phyloP scores from a whole-genome alignment of 2,329 filamentous ascomycete genomes.

The Hawksworthiomyces lignivorus region DNA sequence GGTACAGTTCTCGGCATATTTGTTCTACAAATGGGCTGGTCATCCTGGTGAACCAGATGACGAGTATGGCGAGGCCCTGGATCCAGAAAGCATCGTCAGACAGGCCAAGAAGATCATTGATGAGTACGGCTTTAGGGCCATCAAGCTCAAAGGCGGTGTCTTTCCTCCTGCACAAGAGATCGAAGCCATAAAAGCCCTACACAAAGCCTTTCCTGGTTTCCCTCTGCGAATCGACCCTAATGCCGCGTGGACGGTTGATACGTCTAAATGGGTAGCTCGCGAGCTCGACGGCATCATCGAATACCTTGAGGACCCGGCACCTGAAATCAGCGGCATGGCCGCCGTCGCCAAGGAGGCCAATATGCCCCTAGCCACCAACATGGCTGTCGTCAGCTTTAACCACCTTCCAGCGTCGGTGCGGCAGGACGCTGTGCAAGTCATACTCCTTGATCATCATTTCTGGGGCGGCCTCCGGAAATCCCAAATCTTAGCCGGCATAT shows the following conservation, averaged over 20 bases:
- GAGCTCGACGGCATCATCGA: conserved; percentile 29
- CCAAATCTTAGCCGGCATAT: conserved; percentile 30
- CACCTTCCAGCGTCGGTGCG: conserved; percentile 30
- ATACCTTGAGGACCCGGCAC: conserved; percentile 33
- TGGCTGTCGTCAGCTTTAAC: conserved; percentile 24
- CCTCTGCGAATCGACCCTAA: conserved; percentile 32
- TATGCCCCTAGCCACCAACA: conserved; percentile 30
- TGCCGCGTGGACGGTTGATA: conserved; percentile 31
- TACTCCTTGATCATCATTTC: conserved; percentile 35
- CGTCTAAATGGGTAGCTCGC: conserved; percentile 30
- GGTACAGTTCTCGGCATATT: conserved; percentile 35
- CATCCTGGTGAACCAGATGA: conserved; percentile 32
- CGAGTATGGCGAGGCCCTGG: conserved; percentile 30
- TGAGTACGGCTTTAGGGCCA: conserved; percentile 35
- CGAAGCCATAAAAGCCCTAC: conserved; percentile 30
- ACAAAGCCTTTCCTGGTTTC: conserved; percentile 26
- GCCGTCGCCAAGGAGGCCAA: conserved; percentile 31
- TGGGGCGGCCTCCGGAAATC: conserved; percentile 35
- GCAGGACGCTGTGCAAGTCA: conserved; percentile 32
- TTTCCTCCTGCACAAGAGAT: conserved; percentile 32
- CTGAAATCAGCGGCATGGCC: conserved; percentile 34
- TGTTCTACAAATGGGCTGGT: conserved; percentile 36
- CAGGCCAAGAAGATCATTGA: conserved; percentile 30
- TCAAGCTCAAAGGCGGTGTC: conserved; percentile 36
- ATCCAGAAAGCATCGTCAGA: conserved; percentile 25